A percentile compares a stretch with the other conserved stretches of the same genome.
Evolutionary conservation across 139 green algal species (phyloP).

Genomic region (Mesotaenium endlicherianum): DNA sequence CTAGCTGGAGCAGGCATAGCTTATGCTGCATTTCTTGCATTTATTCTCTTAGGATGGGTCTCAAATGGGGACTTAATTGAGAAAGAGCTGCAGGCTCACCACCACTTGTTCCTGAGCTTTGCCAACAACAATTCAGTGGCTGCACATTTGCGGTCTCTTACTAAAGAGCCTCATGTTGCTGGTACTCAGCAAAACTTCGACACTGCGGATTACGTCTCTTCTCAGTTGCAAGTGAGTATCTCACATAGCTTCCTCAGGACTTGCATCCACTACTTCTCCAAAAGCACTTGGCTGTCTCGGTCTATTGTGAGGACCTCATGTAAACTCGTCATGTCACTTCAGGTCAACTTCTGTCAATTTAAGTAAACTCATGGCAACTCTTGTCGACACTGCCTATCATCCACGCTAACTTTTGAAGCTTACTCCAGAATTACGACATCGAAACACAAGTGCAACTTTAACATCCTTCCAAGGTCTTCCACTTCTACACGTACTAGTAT

Average conservation of each 20-base stretch:
- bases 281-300: not conserved
- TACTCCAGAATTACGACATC: too few relatives aligned
- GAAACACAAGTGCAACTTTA: too few relatives aligned
- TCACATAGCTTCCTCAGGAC: not conserved
- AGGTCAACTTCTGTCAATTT: not conserved
- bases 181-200: constrained; percentile 20
- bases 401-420: too few relatives aligned
- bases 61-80: too few relatives aligned
- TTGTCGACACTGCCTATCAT: not conserved
- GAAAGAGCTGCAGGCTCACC: too few relatives aligned
- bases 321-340: not conserved
- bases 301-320: too few relatives aligned
- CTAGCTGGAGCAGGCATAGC: too few relatives aligned
- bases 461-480: too few relatives aligned
- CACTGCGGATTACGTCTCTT: constrained; percentile 23
- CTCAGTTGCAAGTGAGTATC: not conserved
- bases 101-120: not conserved
- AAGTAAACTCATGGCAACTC: not conserved
- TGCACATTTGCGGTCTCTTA: constrained; percentile 7
- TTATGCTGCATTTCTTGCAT: too few relatives aligned
- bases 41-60: too few relatives aligned
- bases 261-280: not conserved
- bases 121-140: not conserved
- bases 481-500: too few relatives aligned
- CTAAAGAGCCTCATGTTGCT: constrained; percentile 21